Percentiles rank a stretch among this genome's conserved stretches.
Conservation (phyloP, 2,329 filamentous ascomycete genomes). For the Alternaria solani region DNA sequence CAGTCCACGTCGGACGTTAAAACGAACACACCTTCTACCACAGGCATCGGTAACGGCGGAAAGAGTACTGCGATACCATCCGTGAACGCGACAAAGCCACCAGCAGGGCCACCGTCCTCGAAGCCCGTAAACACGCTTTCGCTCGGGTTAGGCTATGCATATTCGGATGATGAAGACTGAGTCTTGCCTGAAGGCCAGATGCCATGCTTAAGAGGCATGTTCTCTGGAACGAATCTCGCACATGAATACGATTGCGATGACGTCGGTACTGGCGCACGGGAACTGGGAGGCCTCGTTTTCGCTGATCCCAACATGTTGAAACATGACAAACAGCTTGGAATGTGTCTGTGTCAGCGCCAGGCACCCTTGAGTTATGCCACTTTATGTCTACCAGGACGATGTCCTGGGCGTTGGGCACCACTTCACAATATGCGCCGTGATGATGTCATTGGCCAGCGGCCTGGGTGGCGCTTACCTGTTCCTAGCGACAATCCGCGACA, state of each 20-base stretch:
- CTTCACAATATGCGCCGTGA: background rate
- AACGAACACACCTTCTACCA: background rate
- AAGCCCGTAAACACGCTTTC: constrained; percentile 28
- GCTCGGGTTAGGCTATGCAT: constrained; percentile 53
- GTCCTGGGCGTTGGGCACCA: background rate
- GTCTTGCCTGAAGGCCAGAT: no score
- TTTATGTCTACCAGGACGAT: background rate
- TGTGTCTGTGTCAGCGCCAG: background rate
- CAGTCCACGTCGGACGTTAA: background rate
- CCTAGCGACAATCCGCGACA: constrained; percentile 17
- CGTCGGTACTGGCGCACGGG: background rate
- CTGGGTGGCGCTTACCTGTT: constrained; percentile 19
- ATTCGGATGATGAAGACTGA: constrained; percentile 55
- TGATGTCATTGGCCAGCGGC: constrained; percentile 6
- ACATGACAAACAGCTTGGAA: background rate
- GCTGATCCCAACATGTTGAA: background rate
- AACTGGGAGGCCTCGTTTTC: background rate
- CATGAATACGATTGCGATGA: background rate
- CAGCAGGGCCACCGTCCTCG: constrained; percentile 24
- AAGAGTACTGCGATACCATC: constrained; percentile 5
- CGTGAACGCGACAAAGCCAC: constrained; percentile 4
- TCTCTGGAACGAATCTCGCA: background rate
- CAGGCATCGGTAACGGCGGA: background rate
- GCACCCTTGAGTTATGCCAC: background rate
- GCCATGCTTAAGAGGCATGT: background rate